Percentiles rank a stretch among this genome's conserved stretches.
phyloP scores from a whole-genome alignment of 805 yeast species.

The Groenewaldozyma salmanticensis region DNA sequence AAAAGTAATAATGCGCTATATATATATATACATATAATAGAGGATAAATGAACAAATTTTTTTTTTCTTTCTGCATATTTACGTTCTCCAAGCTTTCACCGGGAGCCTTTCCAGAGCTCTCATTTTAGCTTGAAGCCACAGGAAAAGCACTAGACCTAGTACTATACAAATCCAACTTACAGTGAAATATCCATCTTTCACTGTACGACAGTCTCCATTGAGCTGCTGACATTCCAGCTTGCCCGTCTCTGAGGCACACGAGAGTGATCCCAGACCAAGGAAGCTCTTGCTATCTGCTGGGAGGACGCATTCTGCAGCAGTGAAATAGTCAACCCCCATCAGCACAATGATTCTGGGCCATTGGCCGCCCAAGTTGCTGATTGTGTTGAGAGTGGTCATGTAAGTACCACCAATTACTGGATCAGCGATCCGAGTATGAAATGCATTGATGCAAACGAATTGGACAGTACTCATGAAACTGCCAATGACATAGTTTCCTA shows the following conservation, averaged over 20 bases:
- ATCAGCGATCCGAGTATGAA: slow-evolving; percentile 92
- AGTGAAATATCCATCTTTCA: slow-evolving; percentile 75
- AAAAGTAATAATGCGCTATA: neutral
- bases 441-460: slow-evolving; percentile 88
- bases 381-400: slow-evolving; percentile 90
- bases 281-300: slow-evolving; percentile 12
- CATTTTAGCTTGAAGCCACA: slow-evolving; percentile 59
- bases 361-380: slow-evolving; percentile 90
- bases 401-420: slow-evolving; percentile 96
- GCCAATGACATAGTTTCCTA: slow-evolving; percentile 72
- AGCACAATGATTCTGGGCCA: slow-evolving; percentile 90
- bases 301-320: slow-evolving; percentile 48
- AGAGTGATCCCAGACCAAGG: slow-evolving; percentile 17
- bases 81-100: slow-evolving; percentile 64
- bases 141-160: slow-evolving; percentile 56
- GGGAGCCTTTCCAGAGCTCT: slow-evolving; percentile 63
- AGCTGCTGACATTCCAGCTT: slow-evolving; percentile 41
- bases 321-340: slow-evolving; percentile 68
- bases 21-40: too few relatives aligned
- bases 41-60: too few relatives aligned
- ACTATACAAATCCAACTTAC: slow-evolving; percentile 65
- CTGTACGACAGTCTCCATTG: slow-evolving; percentile 46
- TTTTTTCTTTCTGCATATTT: neutral
- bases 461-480: slow-evolving; percentile 93
- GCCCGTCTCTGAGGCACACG: slow-evolving; percentile 30